Evolutionary conservation across 805 yeast species (phyloP).

Genomic region (Saturnispora serradocipensis): DNA sequence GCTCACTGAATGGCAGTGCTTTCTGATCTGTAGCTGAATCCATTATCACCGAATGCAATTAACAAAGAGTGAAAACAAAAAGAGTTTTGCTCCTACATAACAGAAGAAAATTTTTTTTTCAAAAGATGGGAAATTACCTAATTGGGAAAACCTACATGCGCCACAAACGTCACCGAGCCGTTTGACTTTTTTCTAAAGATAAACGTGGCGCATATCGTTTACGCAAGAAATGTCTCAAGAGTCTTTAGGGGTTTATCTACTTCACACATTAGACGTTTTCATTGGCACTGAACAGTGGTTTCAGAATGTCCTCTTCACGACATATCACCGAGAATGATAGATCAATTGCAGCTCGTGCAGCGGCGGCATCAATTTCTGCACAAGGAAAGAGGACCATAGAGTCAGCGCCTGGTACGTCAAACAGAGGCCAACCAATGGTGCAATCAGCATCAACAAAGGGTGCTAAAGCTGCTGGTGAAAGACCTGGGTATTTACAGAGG

Average conservation of each 20-base stretch:
- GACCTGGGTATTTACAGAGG: neutral
- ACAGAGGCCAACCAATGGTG: neutral
- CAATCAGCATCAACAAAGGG: neutral
- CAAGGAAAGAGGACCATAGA: neutral
- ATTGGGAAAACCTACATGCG: neutral
- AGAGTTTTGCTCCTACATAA: neutral
- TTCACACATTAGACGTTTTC: neutral
- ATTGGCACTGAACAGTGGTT: neutral
- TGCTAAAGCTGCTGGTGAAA: neutral
- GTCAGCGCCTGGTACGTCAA: neutral
- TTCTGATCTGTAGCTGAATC: constrained; percentile 60
- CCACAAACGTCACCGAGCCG: neutral
- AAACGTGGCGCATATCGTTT: constrained; percentile 1
- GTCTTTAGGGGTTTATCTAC: neutral
- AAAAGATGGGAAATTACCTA: neutral
- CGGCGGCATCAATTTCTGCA: neutral
- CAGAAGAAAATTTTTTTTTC: neutral
- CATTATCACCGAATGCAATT: neutral
- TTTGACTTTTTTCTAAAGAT: neutral
- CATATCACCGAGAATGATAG: neutral
- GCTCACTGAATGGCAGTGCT: constrained; percentile 63
- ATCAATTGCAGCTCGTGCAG: neutral
- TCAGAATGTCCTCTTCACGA: neutral
- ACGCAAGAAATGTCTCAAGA: neutral
- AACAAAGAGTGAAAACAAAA: neutral